Evolutionary conservation across 306 rosid species (phyloP), one percentile per base, ranked within the genome.

Genomic region (Rubus parviflorus): DNA sequence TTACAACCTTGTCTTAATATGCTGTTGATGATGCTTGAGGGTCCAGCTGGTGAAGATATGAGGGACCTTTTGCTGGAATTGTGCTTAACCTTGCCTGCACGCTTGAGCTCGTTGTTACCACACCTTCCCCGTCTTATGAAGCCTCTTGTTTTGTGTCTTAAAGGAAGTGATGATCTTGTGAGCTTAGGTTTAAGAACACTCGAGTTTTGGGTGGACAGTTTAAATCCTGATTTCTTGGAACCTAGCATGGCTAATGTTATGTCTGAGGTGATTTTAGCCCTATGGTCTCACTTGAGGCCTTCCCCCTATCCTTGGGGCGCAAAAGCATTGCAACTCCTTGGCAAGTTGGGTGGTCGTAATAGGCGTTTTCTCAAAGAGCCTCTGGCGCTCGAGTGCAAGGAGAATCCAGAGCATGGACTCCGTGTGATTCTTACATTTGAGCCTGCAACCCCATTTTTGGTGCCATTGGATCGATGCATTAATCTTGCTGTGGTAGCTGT

Each of bases 401-500:
- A 92, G 85, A 92, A 91, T 80, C 99, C 99, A 43, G 99, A 96
- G 92, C 97, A 96, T 37, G 98, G 97, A 68, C 89, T 92, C 61
- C 97, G 99, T 72, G 86, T 91, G 49, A 91, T 96, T 87, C 94
- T 96, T 84, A 96, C 99, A 73, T 96, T 96, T 88, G 97, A 96
- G 94, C 99, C 99, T 76, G 86, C 98, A 38, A 96, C 99, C 52
- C 98, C 97, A 54, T 96, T 96, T 89, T 83, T 96, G 93, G 99
- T 96, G 77, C 98, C 99, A 7, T 85, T 96, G 77, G 99, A 96
- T 79, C 91, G 98, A 85, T 96, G 99, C 89, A 96, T 96, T 74
- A 96, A 96, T 89, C 99, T 96, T 80, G 97, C 97, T 56, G 98
- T 92, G 82, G 89, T 87, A 49, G 97, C 93, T 77, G 90, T 91